Evolutionary conservation across 306 rosid species (phyloP), one percentile per base, ranked within the genome.

Genomic region (Myrica gale): DNA sequence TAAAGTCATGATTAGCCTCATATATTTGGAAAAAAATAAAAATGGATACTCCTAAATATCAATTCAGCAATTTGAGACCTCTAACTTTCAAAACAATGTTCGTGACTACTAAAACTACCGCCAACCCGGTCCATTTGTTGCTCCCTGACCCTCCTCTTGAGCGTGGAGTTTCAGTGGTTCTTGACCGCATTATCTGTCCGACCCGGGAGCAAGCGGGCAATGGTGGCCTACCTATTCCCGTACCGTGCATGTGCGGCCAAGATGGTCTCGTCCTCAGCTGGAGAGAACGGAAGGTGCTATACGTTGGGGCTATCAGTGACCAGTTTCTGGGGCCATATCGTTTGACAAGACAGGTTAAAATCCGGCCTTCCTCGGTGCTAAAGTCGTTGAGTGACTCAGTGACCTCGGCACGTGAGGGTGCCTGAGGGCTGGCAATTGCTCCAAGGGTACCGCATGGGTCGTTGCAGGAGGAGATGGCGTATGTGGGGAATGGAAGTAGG

Each of bases 211-310:
- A 92, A 68, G 1, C 98, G 83, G 6, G 99, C 99, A 71, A 96
- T 96, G 83, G 98, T 89, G 79, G 99, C 98, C 99, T 98, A 96
- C 44, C 98, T 75, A 87, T 96, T 96, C 0, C 99, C 98, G 70
- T 84, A 88, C 65, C 78, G 91, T 17, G 88, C 83, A 12, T 92
- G 99, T 0, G 99, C 99, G 0, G 90, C 91, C 19, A 90, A 58
- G 58, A 96, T 96, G 54, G 96, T 71, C 2, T 89, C 86, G 37
- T 32, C 99, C 86, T 96, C 99, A 2, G 91, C 85, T 1, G 84
- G 71, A 0, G 99, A 90, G 51, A 96, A 96, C 0, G 99, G 96
- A 0, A 92, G 87, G 87, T 90, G 99, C 76, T 96, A 84, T 10
- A 96, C 99, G 62, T 72, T 71, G 2, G 99, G 99, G 68, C 99